A percentile compares a stretch with the other conserved stretches of the same genome.
phyloP scores from a whole-genome alignment of 2,329 filamentous ascomycete genomes.

The Torrubiellomyces zombiae region DNA sequence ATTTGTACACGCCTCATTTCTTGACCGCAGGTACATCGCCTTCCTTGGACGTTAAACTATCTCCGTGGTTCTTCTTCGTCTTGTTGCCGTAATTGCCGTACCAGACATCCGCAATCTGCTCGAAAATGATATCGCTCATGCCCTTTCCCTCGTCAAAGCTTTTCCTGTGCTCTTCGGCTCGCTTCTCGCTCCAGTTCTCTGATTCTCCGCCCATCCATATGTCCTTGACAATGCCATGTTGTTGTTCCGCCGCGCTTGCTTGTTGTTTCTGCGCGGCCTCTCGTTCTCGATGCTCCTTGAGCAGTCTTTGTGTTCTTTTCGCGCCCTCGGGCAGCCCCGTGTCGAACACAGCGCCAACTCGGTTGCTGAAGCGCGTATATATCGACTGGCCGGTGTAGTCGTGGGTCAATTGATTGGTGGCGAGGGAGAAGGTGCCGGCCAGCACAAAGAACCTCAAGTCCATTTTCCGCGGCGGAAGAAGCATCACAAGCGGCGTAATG shows the following conservation, averaged over 20 bases:
- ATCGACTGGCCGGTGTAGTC: constrained; percentile 40
- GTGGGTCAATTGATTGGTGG: constrained; percentile 36
- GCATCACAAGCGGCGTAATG: constrained; percentile 28
- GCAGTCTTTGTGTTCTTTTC: constrained; percentile 25
- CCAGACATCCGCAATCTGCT: constrained; percentile 39
- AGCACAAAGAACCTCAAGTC: constrained; percentile 35
- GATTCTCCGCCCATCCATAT: constrained; percentile 43
- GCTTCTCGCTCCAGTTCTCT: constrained; percentile 36
- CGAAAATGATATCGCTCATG: constrained; percentile 37
- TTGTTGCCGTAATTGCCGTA: constrained; percentile 18
- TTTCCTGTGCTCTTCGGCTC: constrained; percentile 32
- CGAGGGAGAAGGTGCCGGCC: constrained; percentile 30
- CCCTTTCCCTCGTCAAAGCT: constrained; percentile 39
- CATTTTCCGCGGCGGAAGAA: constrained; percentile 33
- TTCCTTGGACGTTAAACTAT: too few relatives aligned
- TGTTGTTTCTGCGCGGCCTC: constrained; percentile 14
- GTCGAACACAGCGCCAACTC: constrained; percentile 27
- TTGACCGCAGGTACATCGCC: constrained; percentile 6
- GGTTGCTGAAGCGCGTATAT: constrained; percentile 26
- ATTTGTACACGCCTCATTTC: not conserved
- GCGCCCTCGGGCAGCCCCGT: constrained; percentile 41
- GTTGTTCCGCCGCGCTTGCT: constrained; percentile 14
- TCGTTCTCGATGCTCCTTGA: constrained; percentile 28
- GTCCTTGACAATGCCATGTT: constrained; percentile 21
- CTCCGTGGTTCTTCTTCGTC: constrained; percentile 14